Evolutionary conservation across 768 basidiomycete genomes (phyloP).

Genomic region (Leccinum subtestaceum): DNA sequence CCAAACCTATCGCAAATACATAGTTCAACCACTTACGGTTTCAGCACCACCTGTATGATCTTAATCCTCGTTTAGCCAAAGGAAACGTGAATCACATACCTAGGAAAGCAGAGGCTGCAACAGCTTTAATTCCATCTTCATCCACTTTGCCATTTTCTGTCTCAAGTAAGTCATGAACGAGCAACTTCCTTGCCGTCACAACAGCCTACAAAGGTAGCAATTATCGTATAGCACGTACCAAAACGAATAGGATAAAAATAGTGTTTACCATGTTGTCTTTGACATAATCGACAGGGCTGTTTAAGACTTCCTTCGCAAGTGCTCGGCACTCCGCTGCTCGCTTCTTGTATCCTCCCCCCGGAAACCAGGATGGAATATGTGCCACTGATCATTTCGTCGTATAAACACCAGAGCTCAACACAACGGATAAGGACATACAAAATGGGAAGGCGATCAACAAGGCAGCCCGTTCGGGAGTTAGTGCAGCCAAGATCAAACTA

Average conservation of each 20-base stretch:
- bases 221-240: neutral
- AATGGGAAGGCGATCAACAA: constrained; percentile 25
- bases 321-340: constrained; percentile 16
- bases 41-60: constrained; percentile 24
- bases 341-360: constrained; percentile 29
- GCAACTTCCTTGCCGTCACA: constrained; percentile 21
- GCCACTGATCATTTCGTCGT: constrained; percentile 11
- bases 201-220: constrained; percentile 5
- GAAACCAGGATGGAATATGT: constrained; percentile 35
- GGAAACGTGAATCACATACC: constrained; percentile 10
- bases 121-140: constrained; percentile 19
- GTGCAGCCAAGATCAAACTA: constrained; percentile 5
- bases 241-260: neutral
- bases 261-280: constrained; percentile 21
- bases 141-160: neutral
- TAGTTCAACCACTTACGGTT: constrained; percentile 16
- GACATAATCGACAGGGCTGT: constrained; percentile 22
- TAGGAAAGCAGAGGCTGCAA: constrained; percentile 23
- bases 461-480: constrained; percentile 24
- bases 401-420: neutral
- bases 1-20: too few species aligned
- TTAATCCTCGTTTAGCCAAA: neutral
- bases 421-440: constrained; percentile 13
- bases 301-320: constrained; percentile 23
- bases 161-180: constrained; percentile 22